Percentiles rank a stretch among this genome's conserved stretches.
Conservation (phyloP, 2,329 filamentous ascomycete species). For the Colletotrichum simmondsii region DNA sequence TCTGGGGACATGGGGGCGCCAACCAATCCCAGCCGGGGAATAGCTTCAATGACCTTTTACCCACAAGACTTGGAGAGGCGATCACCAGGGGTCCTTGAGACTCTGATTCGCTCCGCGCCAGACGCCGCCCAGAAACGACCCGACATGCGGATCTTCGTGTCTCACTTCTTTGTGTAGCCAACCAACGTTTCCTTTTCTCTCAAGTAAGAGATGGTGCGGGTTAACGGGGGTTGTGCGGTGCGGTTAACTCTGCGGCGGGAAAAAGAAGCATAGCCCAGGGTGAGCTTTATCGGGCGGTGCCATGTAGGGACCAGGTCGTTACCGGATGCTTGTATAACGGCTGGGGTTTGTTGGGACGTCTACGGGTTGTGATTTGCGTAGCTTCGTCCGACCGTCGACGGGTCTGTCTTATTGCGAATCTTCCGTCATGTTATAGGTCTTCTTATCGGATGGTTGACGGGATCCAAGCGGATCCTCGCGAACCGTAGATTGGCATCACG, state of each 20-base stretch:
- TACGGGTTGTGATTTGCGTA: not conserved
- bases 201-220: not conserved
- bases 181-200: not conserved
- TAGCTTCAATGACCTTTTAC: not conserved
- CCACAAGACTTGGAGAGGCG: not conserved
- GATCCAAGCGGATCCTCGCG: not conserved
- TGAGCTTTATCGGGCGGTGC: not conserved
- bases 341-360: not conserved
- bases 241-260: not conserved
- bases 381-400: not conserved
- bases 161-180: conserved; percentile 27
- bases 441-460: not conserved
- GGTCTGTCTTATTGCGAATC: conserved; percentile 2
- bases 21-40: conserved; percentile 14
- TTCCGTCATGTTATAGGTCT: not conserved
- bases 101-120: conserved; percentile 18
- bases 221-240: not conserved
- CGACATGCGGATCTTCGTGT: conserved; percentile 25
- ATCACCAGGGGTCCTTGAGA: conserved; percentile 5
- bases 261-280: not conserved
- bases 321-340: not conserved
- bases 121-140: conserved; percentile 23
- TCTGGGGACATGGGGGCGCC: not conserved
- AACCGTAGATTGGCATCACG: not conserved
- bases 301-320: not conserved